phyloP scores from a whole-genome alignment of 441 rosid species.

The Arabidopsis hybrid region DNA sequence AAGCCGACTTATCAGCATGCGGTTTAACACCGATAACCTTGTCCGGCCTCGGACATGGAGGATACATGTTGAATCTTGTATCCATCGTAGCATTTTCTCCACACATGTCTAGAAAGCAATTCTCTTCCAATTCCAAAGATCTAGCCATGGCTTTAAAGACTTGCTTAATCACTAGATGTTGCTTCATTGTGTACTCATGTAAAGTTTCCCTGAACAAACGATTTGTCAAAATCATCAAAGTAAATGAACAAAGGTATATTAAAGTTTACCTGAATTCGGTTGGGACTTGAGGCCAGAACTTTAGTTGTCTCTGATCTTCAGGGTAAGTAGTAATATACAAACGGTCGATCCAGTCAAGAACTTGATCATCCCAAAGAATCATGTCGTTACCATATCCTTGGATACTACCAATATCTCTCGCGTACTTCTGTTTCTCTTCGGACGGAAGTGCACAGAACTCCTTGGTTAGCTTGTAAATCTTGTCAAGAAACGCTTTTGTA shows the following conservation, averaged over 20 bases:
- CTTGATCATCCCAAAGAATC: slow-evolving; percentile 56
- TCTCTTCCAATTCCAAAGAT: slow-evolving; percentile 62
- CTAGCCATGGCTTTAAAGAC: slow-evolving; percentile 71
- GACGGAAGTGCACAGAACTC: slow-evolving; percentile 60
- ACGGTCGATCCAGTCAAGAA: slow-evolving; percentile 73
- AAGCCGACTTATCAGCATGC: slow-evolving; percentile 70
- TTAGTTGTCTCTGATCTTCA: slow-evolving; percentile 48
- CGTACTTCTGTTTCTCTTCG: slow-evolving; percentile 52
- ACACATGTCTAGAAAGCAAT: slow-evolving; percentile 57
- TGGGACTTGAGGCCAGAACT: slow-evolving; percentile 65
- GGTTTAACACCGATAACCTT: slow-evolving; percentile 67
- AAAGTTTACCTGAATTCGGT: slow-evolving; percentile 46
- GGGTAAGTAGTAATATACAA: slow-evolving; percentile 61
- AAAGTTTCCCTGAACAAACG: slow-evolving; percentile 52
- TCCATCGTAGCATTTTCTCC: slow-evolving; percentile 54
- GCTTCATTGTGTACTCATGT: slow-evolving; percentile 53
- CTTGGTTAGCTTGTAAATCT: slow-evolving; percentile 52
- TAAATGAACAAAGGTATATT: background rate
- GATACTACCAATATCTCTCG: slow-evolving; percentile 21
- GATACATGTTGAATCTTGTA: slow-evolving; percentile 74
- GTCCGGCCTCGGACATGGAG: slow-evolving; percentile 77
- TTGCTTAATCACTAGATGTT: slow-evolving; percentile 39
- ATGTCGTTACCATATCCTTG: slow-evolving; percentile 82
- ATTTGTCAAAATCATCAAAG: background rate
- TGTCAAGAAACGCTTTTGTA: slow-evolving; percentile 51